Conservation (phyloP, 2,329 filamentous ascomycete genomes). For the Falciphora oryzae region DNA sequence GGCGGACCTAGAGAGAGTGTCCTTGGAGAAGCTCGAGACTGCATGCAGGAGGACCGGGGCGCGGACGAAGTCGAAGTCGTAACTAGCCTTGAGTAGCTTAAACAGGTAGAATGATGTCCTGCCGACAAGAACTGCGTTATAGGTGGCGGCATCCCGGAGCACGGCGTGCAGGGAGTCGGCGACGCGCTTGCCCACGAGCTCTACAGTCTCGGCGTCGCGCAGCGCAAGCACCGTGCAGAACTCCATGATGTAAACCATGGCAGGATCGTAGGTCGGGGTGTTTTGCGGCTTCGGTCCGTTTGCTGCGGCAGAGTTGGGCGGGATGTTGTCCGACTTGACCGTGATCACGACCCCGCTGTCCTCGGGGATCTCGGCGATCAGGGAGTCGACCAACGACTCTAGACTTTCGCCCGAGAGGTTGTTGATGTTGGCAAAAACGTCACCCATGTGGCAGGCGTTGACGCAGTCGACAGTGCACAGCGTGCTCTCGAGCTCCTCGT, state of each 20-base stretch:
- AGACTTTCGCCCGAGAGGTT: conserved; percentile 32
- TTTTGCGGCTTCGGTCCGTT: conserved; percentile 53
- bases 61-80: conserved; percentile 86
- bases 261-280: conserved; percentile 72
- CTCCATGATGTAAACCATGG: conserved; percentile 85
- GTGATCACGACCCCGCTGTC: conserved; percentile 71
- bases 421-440: conserved; percentile 75
- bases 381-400: conserved; percentile 56
- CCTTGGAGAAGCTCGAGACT: conserved; percentile 80
- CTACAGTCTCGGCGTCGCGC: conserved; percentile 66
- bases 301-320: conserved; percentile 44
- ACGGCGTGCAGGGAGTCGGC: conserved; percentile 75
- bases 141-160: conserved; percentile 69
- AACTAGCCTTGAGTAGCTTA: conserved; percentile 73
- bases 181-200: conserved; percentile 69
- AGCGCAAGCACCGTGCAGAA: conserved; percentile 78
- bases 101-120: conserved; percentile 84
- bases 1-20: conserved; percentile 69
- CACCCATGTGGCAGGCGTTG: conserved; percentile 77
- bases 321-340: conserved; percentile 78
- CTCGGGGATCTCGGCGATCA: conserved; percentile 80
- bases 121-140: conserved; percentile 79
- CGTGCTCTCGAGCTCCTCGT: conserved; percentile 94
- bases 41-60: conserved; percentile 87
- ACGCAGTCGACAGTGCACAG: conserved; percentile 92